Base-by-base conservation (phyloP, 257 asterid species). In the Ophiorrhiza pumila region DNA sequence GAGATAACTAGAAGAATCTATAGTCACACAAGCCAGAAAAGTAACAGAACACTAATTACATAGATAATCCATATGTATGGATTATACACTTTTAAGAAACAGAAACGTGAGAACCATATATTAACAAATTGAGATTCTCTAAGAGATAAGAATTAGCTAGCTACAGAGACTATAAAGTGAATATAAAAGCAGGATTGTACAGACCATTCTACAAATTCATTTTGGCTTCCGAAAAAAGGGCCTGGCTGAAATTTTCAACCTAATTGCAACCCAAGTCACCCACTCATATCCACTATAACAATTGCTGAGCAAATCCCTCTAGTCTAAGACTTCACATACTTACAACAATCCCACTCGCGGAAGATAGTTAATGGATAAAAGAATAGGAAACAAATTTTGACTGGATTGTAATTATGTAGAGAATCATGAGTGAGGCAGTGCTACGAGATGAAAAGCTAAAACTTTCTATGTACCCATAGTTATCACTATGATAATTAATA, bases 401-500 rank as follows among this genome's bases (percentile, higher is more conserved):
- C 68, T 62, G 18, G 68, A 62, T n/a, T 37, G 47, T 4, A 25
- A 62, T 35, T 62, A 1, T 60, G 29, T 5, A 35, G 68, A 68
- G 10, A 37, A 13, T 69, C 45, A 39, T 17, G 20, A 41, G 59
- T 12, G 50, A 69, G 63, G 50, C 73, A 12, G 43, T 69, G 49
- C 15, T 7, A n/a, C 11, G 73, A 35, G 62, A 50, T 69, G 47
- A 37, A 69, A 39, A 69, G 61, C 35, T 68, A 22, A 69, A 23
- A 10, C 47, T 50, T 50, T n/a, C 37, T 22, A 52, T 39, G 45
- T 69, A 69, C 37, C 49, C 50, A 69, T 8, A 69, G 73, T 50
- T 69, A 46, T 56, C 73, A 50, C 73, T 50, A 50, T 69, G 62
- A 69, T 34, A 69, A 20, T 20, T 50, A 52, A 69, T 69, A 34